Evolutionary conservation across 768 basidiomycete species (phyloP).

Genomic region (Agrocybe chaxingu): DNA sequence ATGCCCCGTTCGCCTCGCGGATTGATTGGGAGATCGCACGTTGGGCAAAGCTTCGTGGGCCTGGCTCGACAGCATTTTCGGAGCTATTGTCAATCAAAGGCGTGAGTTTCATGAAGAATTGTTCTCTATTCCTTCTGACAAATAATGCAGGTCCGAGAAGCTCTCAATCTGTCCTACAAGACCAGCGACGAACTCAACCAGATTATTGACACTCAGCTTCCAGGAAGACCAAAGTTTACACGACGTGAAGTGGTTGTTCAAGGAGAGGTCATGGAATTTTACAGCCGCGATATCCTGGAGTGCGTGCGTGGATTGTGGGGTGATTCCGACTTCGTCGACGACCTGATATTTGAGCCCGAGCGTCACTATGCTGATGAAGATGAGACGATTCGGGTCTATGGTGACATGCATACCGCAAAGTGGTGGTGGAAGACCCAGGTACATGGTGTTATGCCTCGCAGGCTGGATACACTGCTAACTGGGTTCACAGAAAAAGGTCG

Average conservation of each 20-base stretch:
- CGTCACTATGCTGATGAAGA: constrained; percentile 30
- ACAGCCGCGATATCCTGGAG: constrained; percentile 29
- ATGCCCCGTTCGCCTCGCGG: no score
- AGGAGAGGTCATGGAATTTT: constrained; percentile 27
- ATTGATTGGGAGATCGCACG: constrained; percentile 36
- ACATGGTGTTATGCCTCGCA: constrained; percentile 5
- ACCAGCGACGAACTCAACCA: constrained; percentile 22
- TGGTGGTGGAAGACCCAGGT: constrained; percentile 56
- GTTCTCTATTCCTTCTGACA: neutral
- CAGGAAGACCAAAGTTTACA: constrained; percentile 22
- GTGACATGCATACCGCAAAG: constrained; percentile 44
- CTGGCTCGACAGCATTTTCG: constrained; percentile 32
- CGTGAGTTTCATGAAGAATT: constrained; percentile 20
- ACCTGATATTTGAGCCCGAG: constrained; percentile 32
- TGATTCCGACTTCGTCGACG: constrained; percentile 26
- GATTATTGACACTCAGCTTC: constrained; percentile 23
- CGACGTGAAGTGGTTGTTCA: constrained; percentile 23
- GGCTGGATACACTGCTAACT: neutral
- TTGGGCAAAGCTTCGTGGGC: constrained; percentile 37
- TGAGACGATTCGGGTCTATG: constrained; percentile 23
- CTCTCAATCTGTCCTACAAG: constrained; percentile 23
- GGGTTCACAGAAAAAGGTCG: constrained; percentile 19
- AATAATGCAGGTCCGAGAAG: constrained; percentile 18
- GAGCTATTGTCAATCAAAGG: constrained; percentile 37
- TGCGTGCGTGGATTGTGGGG: constrained; percentile 33